These are phyloP conservation scores for Ophiostoma perfectum DNA, from an alignment of 2,329 filamentous ascomycete genomes.

Conservation along the genomic window DNA sequence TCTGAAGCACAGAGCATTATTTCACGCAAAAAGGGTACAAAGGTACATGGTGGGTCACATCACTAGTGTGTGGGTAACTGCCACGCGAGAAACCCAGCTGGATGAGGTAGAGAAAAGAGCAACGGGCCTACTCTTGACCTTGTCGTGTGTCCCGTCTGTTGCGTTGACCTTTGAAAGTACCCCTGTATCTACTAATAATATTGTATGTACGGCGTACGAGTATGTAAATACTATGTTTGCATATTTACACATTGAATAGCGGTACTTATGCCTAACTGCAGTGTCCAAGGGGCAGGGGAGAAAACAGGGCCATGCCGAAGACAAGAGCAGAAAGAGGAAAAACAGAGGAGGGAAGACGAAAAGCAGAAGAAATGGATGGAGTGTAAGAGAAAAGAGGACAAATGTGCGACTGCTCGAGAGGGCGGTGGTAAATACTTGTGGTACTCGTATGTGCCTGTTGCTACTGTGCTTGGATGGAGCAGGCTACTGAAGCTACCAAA, in stretches of 20 bases:
- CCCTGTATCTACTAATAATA: too few species aligned
- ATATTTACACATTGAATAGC: background rate
- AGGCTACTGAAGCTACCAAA: background rate
- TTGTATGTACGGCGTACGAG: background rate
- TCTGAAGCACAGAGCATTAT: too few species aligned
- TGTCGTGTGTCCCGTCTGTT: conserved; percentile 6
- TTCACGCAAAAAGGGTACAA: background rate
- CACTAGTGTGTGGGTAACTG: conserved; percentile 3
- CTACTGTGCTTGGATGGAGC: background rate
- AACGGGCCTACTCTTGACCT: conserved; percentile 5
- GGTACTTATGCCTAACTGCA: conserved; percentile 10
- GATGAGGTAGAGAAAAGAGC: background rate
- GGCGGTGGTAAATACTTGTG: background rate
- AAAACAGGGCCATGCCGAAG: background rate
- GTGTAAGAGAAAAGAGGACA: conserved; percentile 1
- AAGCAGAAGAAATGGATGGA: background rate
- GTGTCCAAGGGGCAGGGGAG: background rate
- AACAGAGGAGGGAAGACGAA: background rate
- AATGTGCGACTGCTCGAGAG: background rate
- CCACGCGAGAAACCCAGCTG: conserved; percentile 13
- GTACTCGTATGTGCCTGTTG: background rate
- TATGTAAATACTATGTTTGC: background rate
- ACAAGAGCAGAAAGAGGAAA: background rate
- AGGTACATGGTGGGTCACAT: conserved; percentile 7
- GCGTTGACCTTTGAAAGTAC: too few species aligned